Conservation (phyloP, 1,284 basidiomycete genomes). For the Tetrapyrgos nigripes region DNA sequence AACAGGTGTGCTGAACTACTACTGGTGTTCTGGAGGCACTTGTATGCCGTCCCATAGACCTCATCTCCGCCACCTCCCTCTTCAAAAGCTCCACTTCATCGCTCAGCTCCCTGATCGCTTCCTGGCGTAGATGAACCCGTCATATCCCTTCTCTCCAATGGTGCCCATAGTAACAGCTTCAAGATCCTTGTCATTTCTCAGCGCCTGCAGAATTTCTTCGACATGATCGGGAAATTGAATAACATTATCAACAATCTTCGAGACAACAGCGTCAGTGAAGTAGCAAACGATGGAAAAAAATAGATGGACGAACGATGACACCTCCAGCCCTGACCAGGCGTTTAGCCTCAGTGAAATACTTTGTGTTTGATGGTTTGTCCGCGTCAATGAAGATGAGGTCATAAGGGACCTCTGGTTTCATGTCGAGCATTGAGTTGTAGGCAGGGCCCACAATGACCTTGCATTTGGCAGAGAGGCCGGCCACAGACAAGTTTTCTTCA, state of each 20-base stretch:
- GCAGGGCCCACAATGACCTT: conserved; percentile 59
- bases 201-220: conserved; percentile 48
- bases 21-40: too few relatives aligned
- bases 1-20: too few relatives aligned
- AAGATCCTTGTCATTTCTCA: conserved; percentile 60
- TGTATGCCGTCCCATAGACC: too few relatives aligned
- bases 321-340: conserved; percentile 59
- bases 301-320: conserved; percentile 52
- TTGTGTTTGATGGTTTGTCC: conserved; percentile 56
- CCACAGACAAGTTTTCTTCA: conserved; percentile 53
- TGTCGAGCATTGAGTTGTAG: conserved; percentile 47
- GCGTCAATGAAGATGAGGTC: conserved; percentile 71
- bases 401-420: conserved; percentile 52
- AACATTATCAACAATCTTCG: conserved; percentile 68
- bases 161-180: conserved; percentile 68
- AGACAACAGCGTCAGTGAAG: background rate
- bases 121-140: conserved; percentile 68
- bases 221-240: conserved; percentile 58
- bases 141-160: conserved; percentile 67
- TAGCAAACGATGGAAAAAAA: background rate
- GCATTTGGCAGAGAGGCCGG: conserved; percentile 53
- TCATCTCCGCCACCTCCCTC: too few relatives aligned
- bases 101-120: too few relatives aligned
- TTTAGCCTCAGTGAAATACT: conserved; percentile 62
- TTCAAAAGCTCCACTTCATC: too few relatives aligned